Conservation (phyloP, 768 basidiomycete species). For the Pleurotus giganteus region DNA sequence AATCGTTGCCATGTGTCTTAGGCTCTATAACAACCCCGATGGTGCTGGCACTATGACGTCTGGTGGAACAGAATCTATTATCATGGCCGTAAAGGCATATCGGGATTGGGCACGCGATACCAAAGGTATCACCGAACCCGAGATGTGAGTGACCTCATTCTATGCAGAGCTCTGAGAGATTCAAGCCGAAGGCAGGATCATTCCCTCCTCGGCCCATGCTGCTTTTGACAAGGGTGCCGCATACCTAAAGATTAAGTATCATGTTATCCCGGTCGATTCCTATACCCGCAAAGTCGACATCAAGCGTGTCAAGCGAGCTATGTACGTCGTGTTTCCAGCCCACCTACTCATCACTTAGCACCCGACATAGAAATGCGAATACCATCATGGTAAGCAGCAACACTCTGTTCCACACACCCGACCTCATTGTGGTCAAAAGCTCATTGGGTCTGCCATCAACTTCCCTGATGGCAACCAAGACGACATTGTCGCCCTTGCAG, state of each 20-base stretch:
- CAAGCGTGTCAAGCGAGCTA: conserved; percentile 76
- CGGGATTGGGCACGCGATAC: conserved; percentile 86
- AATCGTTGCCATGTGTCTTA: conserved; percentile 83
- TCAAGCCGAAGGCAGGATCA: conserved; percentile 48
- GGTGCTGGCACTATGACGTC: conserved; percentile 93
- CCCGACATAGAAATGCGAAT: conserved; percentile 64
- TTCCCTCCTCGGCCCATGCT: conserved; percentile 85
- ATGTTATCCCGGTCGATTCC: conserved; percentile 78
- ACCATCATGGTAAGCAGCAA: conserved; percentile 72
- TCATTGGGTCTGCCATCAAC: conserved; percentile 84
- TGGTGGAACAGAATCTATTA: conserved; percentile 94
- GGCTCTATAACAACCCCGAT: conserved; percentile 78
- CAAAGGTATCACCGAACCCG: conserved; percentile 88
- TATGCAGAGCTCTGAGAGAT: not conserved
- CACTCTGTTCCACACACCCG: not conserved
- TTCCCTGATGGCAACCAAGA: conserved; percentile 88
- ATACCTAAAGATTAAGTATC: conserved; percentile 89
- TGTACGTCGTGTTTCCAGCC: conserved; percentile 49
- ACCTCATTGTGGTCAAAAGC: conserved; percentile 33
- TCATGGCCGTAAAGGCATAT: conserved; percentile 94
- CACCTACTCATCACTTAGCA: conserved; percentile 8
- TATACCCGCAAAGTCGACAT: conserved; percentile 77
- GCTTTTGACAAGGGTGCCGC: conserved; percentile 93
- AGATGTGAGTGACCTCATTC: conserved; percentile 61
- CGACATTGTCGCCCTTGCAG: conserved; percentile 76